Percentiles rank a stretch among this genome's conserved stretches.
Evolutionary conservation across 2,329 filamentous ascomycete species (phyloP).

Genomic region (Fusarium neocosmosporiellum): DNA sequence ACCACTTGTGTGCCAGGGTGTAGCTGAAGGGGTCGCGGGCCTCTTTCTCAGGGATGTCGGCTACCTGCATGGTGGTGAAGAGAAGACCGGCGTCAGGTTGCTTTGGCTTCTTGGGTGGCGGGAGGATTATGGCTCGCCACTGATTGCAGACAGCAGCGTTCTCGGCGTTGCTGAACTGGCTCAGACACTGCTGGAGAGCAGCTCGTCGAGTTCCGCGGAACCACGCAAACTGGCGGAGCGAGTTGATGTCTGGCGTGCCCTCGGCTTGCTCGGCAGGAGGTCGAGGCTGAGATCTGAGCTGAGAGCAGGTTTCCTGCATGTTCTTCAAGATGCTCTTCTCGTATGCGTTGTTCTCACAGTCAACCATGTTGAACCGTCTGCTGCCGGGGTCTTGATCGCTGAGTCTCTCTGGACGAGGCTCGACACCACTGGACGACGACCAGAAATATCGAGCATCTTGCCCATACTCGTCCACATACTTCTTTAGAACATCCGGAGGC

Average conservation of each 20-base stretch:
- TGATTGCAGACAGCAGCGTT: constrained; percentile 51
- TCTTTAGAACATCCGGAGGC: constrained; percentile 9
- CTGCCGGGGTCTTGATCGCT: neutral
- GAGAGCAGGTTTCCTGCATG: constrained; percentile 30
- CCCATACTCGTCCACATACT: constrained; percentile 24
- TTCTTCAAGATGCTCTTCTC: constrained; percentile 46
- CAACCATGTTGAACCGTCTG: constrained; percentile 47
- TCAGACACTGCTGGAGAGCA: constrained; percentile 57
- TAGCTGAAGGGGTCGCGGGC: constrained; percentile 44
- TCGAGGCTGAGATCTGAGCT: constrained; percentile 14
- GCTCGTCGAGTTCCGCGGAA: constrained; percentile 58
- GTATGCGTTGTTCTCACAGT: constrained; percentile 51
- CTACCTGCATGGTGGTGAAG: constrained; percentile 31
- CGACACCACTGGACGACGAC: neutral
- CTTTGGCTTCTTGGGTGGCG: constrained; percentile 31
- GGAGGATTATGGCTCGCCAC: constrained; percentile 53
- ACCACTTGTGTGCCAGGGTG: constrained; percentile 41
- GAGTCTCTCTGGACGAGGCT: neutral
- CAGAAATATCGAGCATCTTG: constrained; percentile 23
- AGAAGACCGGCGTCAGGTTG: constrained; percentile 38
- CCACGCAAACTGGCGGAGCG: constrained; percentile 44
- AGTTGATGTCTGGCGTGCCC: constrained; percentile 13
- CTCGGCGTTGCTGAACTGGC: constrained; percentile 51
- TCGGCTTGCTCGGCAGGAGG: neutral
- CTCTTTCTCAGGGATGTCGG: constrained; percentile 36